Base-by-base conservation (phyloP, 192 early-diverging fungal species). In the Coemansia sp. region DNA sequence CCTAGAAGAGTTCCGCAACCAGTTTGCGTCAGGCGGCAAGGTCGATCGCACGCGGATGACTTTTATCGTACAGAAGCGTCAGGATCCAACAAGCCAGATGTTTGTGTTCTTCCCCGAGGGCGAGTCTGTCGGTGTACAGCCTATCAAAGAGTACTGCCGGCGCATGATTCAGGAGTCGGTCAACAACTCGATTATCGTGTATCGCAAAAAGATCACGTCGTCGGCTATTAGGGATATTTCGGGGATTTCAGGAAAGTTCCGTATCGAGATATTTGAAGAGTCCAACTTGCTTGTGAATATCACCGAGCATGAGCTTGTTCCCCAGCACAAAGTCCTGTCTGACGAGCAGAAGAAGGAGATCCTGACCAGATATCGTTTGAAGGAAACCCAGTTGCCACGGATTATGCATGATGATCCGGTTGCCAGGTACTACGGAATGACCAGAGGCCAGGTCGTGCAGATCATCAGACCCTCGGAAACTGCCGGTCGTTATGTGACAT, bases 401-500 rank as follows among this genome's bases (percentile, higher is more conserved):
- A 96, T 99, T 66, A 88, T 87, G 59, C 80, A 75, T 30, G 88
- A 85, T 33, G 97, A 99, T 68, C 95, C 97, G 0, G 88, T 99
- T 20, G 96, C 97, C 67, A 86, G 92, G 71, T 99, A 96, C 85
- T 99, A 96, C 67, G 97, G 97, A 8, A 83, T 99, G 80, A 86
- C 87, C 40, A 85, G 89, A 55, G 91, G 89, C 36, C 89, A 92
- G 80, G 89, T 99, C 12, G 95, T 97, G 31, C 93, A 93, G 80
- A 99, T 99, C 56, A 93, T 94, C 68, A 82, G 97, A 58, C 88
- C 93, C 25, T 91, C 89, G 69, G 97, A 99, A 82, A 99, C 97
- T 17, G 95, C 94, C 59, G 97, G 97, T 60, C 92, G 95, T 52
- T 97, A 99, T 67, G 89, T 98, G 54, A 97, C 94, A 65, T 99